Base-by-base conservation (phyloP, 495 filamentous ascomycete genomes). In the Talaromyces liani region DNA sequence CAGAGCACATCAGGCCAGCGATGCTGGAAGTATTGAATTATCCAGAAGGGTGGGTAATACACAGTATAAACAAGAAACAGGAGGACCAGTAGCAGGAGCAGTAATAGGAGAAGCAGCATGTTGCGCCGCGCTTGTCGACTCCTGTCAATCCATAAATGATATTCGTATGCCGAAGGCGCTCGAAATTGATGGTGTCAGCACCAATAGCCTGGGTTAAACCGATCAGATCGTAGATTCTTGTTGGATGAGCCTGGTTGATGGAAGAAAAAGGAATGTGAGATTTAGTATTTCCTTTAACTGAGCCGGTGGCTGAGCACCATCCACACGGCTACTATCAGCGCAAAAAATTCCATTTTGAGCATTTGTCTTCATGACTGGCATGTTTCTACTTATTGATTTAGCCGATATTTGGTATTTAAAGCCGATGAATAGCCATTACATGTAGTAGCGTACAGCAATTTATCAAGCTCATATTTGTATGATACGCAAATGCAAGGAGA, bases 1-100 rank as follows among this genome's bases (percentile, higher is more conserved):
- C 85, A 95, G 51, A 95, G 80, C 20, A 93, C 86, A 68, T 91
- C 85, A 6, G 91, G 89, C 84, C 87, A 91, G 33, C 82, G 85
- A 64, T 75, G 77, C 67, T 87, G 80, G 64, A 92, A 82, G 73
- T 87, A 88, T 41, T 75, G 73, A 70, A 96, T 86, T 9, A 95
- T 70, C 6, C 82, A 66, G 9, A 63, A 65, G 0, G 91, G 91
- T 0, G 91, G 91, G 68, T 90, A 90, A 80, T 96, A 95, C 39
- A 88, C 75, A 16, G 85, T 67, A 69, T 85, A 83, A 67, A 92
- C 74, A 10, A 89, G 12, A 34, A 10, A 33, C 7, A 62, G 12
- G 6, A 49, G 12, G 6, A 34, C 18, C 25, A 54, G 25, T n/a
- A 62, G 24, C n/a, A 54, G 39, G 14, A 53, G 31, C 22, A 54